These are phyloP conservation scores for Beauveria brongniartii DNA, from an alignment of 2,329 filamentous ascomycete genomes.

Conservation along the genomic window DNA sequence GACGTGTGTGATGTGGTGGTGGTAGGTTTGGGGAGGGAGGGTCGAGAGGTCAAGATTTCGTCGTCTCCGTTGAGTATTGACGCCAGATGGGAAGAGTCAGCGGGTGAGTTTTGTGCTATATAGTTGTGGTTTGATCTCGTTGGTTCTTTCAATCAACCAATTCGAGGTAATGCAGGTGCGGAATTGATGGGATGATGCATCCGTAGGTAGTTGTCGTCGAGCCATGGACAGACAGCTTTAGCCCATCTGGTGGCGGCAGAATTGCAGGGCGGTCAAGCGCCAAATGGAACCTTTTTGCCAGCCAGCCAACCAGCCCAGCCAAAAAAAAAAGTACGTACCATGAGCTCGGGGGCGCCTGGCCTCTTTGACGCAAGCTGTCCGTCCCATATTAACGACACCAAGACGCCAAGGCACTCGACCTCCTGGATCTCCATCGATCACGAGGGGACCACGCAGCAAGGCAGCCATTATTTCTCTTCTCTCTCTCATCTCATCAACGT, in stretches of 20 bases:
- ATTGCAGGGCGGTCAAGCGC: slow-evolving; percentile 4
- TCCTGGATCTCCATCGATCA: background rate
- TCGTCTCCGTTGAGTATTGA: too few species aligned
- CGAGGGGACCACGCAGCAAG: background rate
- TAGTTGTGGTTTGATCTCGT: too few species aligned
- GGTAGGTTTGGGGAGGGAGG: background rate
- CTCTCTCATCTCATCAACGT: background rate
- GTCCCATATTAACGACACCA: background rate
- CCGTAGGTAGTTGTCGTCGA: background rate
- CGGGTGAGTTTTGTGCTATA: background rate
- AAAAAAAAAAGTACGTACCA: background rate
- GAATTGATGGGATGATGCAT: too few species aligned
- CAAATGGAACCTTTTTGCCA: background rate
- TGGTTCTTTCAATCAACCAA: too few species aligned
- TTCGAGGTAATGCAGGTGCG: too few species aligned
- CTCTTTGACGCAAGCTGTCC: background rate
- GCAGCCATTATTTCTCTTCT: background rate
- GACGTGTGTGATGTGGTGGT: slow-evolving; percentile 1
- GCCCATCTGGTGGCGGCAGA: background rate
- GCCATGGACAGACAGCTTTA: background rate
- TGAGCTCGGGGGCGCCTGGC: too few species aligned
- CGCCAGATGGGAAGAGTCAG: background rate
- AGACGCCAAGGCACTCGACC: background rate
- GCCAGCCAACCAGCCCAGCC: background rate
- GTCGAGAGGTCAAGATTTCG: background rate